Base-by-base conservation (phyloP, 768 basidiomycete genomes). In the Leccinum boreale region DNA sequence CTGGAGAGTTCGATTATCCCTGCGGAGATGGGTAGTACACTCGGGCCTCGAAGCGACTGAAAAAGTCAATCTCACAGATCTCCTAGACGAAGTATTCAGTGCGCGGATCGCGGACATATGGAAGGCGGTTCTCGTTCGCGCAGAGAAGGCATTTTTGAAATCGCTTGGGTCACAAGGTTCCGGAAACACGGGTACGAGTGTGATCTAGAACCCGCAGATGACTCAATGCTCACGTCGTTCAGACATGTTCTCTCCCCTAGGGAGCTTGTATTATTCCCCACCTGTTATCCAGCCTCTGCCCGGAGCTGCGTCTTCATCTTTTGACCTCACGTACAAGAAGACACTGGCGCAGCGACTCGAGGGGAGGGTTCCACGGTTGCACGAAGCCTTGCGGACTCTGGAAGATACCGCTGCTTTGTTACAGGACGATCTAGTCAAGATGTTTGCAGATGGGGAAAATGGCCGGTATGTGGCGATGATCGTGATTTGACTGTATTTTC, bases 1-100 rank as follows among this genome's bases (percentile, higher is more conserved):
- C 8, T 93, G 92, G 91, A 80, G 77, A 33, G 70, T 91, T n/a
- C 78, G 89, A 47, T 70, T 73, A 24, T 83, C 78, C 42, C 73
- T 81, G 46, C 73, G 75, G 56, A 78, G 73, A 48, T 84, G 79
- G 79, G 68, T 85, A 2, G 60, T 63, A 14, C 70, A 70, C 11
- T 78, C 78, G 29, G 61, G 57, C n/a, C 74, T 92, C 42, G 75
- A 77, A 21, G 66, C 69, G 2, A 50, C 68, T 19, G 90, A 95
- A 70, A 75, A 70, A 52, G 53, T 24, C 1, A 67, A 73, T 14
- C 65, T 92, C 3, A 69, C 69, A 29, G 65, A 65, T 8, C 67
- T 82, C 29, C 64, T 92, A 50, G 85, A 91, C 63, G 73, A 75
- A 12, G 73, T 81, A 17, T 85, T 80, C 62, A 78, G 78, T n/a